Conservation (phyloP, 1,139 yeast genomes). For the Sugiyamaella neomexicana region DNA sequence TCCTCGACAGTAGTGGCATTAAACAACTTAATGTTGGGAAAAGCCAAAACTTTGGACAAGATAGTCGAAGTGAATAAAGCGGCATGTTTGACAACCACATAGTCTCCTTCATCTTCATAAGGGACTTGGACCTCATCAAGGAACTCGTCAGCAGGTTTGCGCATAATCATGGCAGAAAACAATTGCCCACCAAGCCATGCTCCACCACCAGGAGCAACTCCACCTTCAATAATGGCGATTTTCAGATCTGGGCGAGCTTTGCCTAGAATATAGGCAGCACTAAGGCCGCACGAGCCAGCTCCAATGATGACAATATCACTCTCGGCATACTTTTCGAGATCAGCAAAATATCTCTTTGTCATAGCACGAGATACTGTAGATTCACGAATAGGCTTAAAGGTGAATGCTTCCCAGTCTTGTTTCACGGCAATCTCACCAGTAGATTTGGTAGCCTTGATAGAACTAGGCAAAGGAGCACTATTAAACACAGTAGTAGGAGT, state of each 20-base stretch:
- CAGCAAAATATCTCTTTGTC: constrained; percentile 74
- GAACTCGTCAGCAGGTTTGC: constrained; percentile 74
- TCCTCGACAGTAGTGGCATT: constrained; percentile 84
- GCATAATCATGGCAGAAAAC: constrained; percentile 74
- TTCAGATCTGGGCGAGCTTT: constrained; percentile 74
- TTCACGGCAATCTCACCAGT: constrained; percentile 20
- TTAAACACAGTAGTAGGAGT: constrained; percentile 21
- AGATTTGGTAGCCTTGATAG: constrained; percentile 3
- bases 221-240: constrained; percentile 72
- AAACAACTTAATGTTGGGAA: constrained; percentile 75
- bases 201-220: constrained; percentile 79
- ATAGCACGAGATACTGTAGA: constrained; percentile 81
- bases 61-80: constrained; percentile 75
- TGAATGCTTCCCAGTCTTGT: constrained; percentile 61
- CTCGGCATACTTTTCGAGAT: constrained; percentile 72
- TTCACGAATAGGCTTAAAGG: constrained; percentile 73
- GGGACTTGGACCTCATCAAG: constrained; percentile 63
- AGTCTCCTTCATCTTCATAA: constrained; percentile 79
- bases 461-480: constrained; percentile 4
- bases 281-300: constrained; percentile 75
- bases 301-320: constrained; percentile 75
- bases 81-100: constrained; percentile 79
- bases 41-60: constrained; percentile 64
- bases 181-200: constrained; percentile 82
- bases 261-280: constrained; percentile 62